Base-by-base conservation (phyloP, 805 yeast genomes). In the Cephaloascus fragrans region DNA sequence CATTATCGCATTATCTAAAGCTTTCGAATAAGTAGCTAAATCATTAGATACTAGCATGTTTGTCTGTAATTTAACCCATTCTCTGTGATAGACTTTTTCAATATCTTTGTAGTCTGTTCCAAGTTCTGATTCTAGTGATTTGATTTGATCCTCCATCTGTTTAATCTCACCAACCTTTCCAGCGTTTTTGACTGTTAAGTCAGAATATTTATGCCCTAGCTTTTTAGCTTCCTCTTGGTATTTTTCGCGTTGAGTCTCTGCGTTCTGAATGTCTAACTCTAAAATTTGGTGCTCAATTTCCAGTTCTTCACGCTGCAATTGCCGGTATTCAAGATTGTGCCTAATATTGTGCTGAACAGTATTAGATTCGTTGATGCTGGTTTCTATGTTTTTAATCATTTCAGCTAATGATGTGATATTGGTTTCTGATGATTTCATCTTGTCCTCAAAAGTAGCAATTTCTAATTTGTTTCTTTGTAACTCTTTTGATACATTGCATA, bases 1-100 rank as follows among this genome's bases (percentile, higher is more conserved):
- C 95, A 93, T 89, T 36, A 93, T 90, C 0, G 97, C 96, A 45
- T 75, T 77, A 53, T 93, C 98, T 35, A 94, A 67, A 0, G 96
- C 96, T 49, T 78, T 85, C 9, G 85, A 74, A 53, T 88, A 88
- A 2, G 83, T 81, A 6, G 70, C 80, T 35, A 93, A 64, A 59
- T 93, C 99, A 39, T 83, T 86, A 4, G 83, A 79, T 15, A 85
- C 82, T 33, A 85, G 71, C 17, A 80, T 56, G 41, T 80, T 81
- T 0, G 95, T 81, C 50, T 86, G 90, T 32, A 87, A 62, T 50
- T 76, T 77, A 16, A 87, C 75, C 73, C 84, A 77, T 45, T 85
- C 93, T 41, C 71, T 67, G 34, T 77, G 77, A 53, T 82, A 87
- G 18, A 63, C 62, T 19, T 62, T 59, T 39, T 83, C 81, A 8